Base-by-base conservation (phyloP, 495 filamentous ascomycete genomes). In the Hyaloscypha variabilis region DNA sequence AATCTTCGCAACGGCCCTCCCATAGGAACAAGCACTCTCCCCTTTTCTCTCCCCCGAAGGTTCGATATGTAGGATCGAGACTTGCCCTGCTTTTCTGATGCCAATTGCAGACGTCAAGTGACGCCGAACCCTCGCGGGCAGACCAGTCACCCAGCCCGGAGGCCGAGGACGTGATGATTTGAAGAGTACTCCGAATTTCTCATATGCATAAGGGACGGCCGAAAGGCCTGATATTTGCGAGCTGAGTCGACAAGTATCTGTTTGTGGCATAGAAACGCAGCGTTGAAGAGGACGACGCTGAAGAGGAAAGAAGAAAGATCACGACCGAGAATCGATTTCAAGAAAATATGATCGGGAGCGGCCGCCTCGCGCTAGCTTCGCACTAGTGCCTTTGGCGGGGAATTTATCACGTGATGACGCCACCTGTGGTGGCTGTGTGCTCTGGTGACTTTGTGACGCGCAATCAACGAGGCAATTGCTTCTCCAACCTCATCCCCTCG, bases 141-240 rank as follows among this genome's bases (percentile, higher is more conserved):
- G 94, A 81, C 82, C 77, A 68, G 73, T 77, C 67, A 72, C 71
- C 59, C 50, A 67, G 67, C 76, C 28, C 66, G 52, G 66, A 58
- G 70, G 68, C 75, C 74, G 79, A 79, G 81, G 77, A 82, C 77
- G 72, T 74, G 71, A 68, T 75, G 69, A 62, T 60, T 77, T 92
- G 91, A 93, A 96, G 93, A 94, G 88, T 97, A 91, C 94, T 97
- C 94, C 94, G 94, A 97, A 97, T 97, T 97, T 97, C 94, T 96
- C 94, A 97, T 95, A 95, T 97, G 94, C 93, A 82, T 65, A 72
- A 54, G 21, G 60, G 58, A 30, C 53, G 70, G 63, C 64, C 75
- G 75, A 75, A 77, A 70, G 73, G 72, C 66, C 69, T 75, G 60
- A 68, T 60, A 76, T 68, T 67, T 57, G 63, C 50, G 63, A 58